Evolutionary conservation across 2,329 filamentous ascomycete species (phyloP), one percentile per base, ranked within the genome.

Genomic region (Kalmusia sp.): DNA sequence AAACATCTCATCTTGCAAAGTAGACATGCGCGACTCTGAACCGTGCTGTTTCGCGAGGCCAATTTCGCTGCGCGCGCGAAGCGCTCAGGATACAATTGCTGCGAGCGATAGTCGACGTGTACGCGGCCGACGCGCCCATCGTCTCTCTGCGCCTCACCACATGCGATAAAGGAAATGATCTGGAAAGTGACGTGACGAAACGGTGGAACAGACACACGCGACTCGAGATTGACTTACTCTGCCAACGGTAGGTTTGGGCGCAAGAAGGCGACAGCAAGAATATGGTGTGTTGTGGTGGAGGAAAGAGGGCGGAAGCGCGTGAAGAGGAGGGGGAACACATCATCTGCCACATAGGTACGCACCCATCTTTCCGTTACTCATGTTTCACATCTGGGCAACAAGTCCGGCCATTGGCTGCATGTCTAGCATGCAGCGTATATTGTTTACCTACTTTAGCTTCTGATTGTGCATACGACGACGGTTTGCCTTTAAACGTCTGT

Each of bases 371-470:
- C 43, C 14, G 33, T 43, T 41, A 24, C 44, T 44, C n/a, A 11
- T 59, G 48, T 59, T 56, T 58, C 53, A 53, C 28, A 49, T 55
- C 55, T 54, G 52, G 59, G 59, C 55, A 58, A 61, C 55, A 64
- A 55, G 39, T 54, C 47, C 37, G 47, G 24, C 50, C 52, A 57
- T 58, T 59, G 40, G 58, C 46, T 24, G 21, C 8, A 28, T 45
- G 33, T 11, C 33, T 30, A 40, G 30, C 30, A 30, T 40, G 39
- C 28, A 28, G 48, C 51, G 49, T 33, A 28, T 25, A 30, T 39
- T 46, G 27, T 59, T 41, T 41, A 35, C 22, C 50, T 46, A 6
- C 22, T 41, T 41, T 34, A 40, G 46, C 31, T 30, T 17, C 27
- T 39, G 15, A 25, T 46, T 34, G 22, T 12, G 22, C 30, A 37